Conservation (phyloP, 2,329 filamentous ascomycete genomes). For the Cercospora sesami region DNA sequence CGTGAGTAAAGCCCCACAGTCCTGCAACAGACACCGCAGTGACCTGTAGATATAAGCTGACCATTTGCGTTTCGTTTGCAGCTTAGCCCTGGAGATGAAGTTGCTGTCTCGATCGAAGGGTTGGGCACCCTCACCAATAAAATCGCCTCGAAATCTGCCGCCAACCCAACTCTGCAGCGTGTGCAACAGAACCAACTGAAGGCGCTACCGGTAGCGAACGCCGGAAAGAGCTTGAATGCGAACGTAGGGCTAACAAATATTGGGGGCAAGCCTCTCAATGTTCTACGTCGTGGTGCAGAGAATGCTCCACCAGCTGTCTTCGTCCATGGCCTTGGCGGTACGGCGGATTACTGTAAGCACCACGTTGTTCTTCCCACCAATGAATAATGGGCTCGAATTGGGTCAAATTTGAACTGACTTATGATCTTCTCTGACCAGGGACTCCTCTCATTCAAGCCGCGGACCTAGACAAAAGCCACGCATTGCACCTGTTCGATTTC, state of each 20-base stretch:
- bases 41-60: neutral
- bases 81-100: constrained; percentile 45
- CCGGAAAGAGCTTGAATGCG: constrained; percentile 34
- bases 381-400: neutral
- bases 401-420: neutral
- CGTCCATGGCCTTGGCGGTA: constrained; percentile 58
- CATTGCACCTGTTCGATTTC: constrained; percentile 49
- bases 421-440: neutral
- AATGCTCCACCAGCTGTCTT: constrained; percentile 43
- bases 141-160: neutral
- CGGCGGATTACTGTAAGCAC: constrained; percentile 43
- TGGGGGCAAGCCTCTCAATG: neutral
- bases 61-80: neutral
- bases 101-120: constrained; percentile 46
- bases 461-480: constrained; percentile 33
- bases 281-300: neutral
- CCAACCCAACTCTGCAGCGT: constrained; percentile 6
- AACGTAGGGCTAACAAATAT: neutral
- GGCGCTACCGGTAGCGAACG: constrained; percentile 12
- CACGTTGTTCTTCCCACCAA: neutral
- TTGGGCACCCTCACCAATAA: constrained; percentile 46
- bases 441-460: constrained; percentile 46
- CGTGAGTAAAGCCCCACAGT: neutral
- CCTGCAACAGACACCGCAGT: neutral
- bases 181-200: constrained; percentile 19